Evolutionary conservation across 768 basidiomycete species (phyloP).

Genomic region (Gymnopilus dilepis): DNA sequence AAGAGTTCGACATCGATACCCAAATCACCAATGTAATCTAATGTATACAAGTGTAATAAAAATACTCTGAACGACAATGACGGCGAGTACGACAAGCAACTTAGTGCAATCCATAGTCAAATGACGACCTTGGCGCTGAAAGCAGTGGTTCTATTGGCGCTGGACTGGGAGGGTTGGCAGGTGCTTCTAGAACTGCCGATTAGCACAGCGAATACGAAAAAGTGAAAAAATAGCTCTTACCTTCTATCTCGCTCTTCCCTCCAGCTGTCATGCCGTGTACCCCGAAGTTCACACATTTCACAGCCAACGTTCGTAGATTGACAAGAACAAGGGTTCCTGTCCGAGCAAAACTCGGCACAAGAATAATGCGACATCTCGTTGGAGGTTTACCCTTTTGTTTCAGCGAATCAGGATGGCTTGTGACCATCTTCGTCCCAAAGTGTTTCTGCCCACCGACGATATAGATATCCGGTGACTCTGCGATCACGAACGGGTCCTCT

Average conservation of each 20-base stretch:
- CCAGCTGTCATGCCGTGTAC: conserved; percentile 51
- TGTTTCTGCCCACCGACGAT: conserved; percentile 89
- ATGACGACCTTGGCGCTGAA: conserved; percentile 31
- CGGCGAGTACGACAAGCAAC: background rate
- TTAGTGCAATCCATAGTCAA: conserved; percentile 26
- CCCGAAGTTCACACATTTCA: conserved; percentile 64
- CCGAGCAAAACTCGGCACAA: conserved; percentile 81
- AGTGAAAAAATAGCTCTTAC: conserved; percentile 15
- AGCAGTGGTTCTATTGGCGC: conserved; percentile 31
- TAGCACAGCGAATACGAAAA: background rate
- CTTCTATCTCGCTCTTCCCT: conserved; percentile 24
- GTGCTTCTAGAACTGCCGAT: conserved; percentile 19
- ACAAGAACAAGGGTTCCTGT: conserved; percentile 82
- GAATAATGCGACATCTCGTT: conserved; percentile 69
- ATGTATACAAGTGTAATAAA: conserved; percentile 13
- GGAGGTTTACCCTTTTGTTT: conserved; percentile 29
- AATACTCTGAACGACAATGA: conserved; percentile 7
- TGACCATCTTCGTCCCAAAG: conserved; percentile 77
- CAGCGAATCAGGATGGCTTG: conserved; percentile 39
- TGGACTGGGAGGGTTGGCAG: conserved; percentile 22
- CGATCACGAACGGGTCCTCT: conserved; percentile 87
- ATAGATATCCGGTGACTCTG: conserved; percentile 88
- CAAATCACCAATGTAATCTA: background rate
- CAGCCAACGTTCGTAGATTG: conserved; percentile 77
- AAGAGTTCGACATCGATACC: background rate